A percentile compares a stretch with the other conserved stretches of the same genome.
Conservation (phyloP, 257 asterid species). For the Knoxia roxburghii region DNA sequence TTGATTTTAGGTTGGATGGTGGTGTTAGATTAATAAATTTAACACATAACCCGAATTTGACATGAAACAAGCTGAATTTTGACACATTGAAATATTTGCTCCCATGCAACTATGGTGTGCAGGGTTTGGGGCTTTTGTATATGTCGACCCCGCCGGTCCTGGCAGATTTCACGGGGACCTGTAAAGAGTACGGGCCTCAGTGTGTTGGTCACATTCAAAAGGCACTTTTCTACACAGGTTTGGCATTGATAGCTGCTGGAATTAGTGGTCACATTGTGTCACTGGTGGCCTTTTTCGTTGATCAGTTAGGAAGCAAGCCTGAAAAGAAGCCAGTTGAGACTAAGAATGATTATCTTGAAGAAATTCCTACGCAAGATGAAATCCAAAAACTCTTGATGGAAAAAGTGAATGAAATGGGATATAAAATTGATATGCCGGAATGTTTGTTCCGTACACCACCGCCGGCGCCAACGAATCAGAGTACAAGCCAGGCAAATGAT, state of each 20-base stretch:
- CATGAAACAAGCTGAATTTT: no score
- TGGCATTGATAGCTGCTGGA: conserved; percentile 4
- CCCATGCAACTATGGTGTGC: background rate
- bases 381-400: background rate
- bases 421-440: background rate
- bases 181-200: conserved; percentile 11
- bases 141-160: conserved; percentile 15
- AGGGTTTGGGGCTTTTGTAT: conserved; percentile 14
- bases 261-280: conserved; percentile 17
- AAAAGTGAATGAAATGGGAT: background rate
- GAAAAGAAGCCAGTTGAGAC: background rate
- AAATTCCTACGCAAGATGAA: background rate
- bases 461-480: background rate
- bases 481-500: background rate
- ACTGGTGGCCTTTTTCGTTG: conserved; percentile 3
- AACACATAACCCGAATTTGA: no score
- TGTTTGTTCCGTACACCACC: background rate
- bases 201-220: conserved; percentile 15
- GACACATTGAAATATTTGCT: no score
- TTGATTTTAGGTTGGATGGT: no score
- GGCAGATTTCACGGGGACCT: conserved; percentile 1
- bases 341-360: background rate
- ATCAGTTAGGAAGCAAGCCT: background rate
- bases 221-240: conserved; percentile 12
- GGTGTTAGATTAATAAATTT: no score